Percentiles rank a stretch among this genome's conserved stretches.
Conservation (phyloP, 2,329 filamentous ascomycete genomes). For the Claviceps sp. region DNA sequence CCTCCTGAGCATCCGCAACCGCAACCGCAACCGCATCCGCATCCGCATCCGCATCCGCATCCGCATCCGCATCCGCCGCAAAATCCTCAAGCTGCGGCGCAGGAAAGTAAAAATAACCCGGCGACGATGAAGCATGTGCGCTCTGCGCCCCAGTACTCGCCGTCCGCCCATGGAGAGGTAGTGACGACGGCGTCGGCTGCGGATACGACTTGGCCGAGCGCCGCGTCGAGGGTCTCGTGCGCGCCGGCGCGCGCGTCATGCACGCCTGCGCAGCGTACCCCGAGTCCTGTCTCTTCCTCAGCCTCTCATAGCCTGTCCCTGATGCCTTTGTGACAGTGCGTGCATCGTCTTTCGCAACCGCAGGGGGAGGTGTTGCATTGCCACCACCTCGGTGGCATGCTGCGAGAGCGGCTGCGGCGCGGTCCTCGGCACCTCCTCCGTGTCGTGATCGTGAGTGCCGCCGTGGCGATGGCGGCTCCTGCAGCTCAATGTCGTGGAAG, state of each 20-base stretch:
- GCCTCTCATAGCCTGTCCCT: background rate
- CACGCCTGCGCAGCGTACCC: conserved; percentile 36
- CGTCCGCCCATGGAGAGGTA: conserved; percentile 13
- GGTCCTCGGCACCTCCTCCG: no score
- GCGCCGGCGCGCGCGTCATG: conserved; percentile 6
- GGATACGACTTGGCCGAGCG: conserved; percentile 26
- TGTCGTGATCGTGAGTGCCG: background rate
- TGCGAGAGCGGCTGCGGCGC: background rate
- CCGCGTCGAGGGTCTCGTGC: conserved; percentile 27
- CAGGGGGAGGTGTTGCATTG: no score
- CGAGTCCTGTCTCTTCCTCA: conserved; percentile 33
- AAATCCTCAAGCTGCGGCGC: conserved; percentile 25
- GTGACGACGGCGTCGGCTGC: conserved; percentile 19
- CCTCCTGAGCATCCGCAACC: no score
- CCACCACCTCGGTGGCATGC: no score
- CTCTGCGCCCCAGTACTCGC: conserved; percentile 13
- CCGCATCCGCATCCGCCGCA: background rate
- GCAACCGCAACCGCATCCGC: no score
- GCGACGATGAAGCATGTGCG: conserved; percentile 17
- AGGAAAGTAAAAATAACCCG: conserved; percentile 37
- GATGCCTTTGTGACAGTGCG: no score
- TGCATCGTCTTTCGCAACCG: no score
- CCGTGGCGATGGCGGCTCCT: conserved; percentile 21
- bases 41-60: no score
- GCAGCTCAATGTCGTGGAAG: conserved; percentile 36